These are phyloP conservation scores for Trametopsis cervina DNA, from an alignment of 768 basidiomycete species.

Conservation along the genomic window DNA sequence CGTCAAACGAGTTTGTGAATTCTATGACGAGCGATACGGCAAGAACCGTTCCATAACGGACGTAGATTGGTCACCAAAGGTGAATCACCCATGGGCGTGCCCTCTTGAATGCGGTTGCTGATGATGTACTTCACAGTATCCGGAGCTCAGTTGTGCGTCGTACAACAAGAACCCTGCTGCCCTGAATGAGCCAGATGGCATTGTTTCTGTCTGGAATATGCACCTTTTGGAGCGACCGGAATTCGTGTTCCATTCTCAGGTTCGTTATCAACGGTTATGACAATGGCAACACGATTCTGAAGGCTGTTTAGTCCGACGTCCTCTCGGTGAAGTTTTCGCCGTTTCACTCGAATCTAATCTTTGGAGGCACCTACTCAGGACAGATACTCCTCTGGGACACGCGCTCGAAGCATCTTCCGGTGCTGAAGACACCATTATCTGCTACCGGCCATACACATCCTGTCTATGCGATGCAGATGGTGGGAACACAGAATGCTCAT, in stretches of 20 bases:
- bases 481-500: constrained; percentile 98
- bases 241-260: constrained; percentile 98
- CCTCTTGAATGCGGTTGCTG: neutral
- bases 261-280: constrained; percentile 31
- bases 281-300: constrained; percentile 11
- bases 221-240: constrained; percentile 94
- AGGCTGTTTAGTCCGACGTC: constrained; percentile 75
- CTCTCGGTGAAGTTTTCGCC: constrained; percentile 96
- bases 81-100: constrained; percentile 31
- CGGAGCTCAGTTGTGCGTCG: constrained; percentile 90
- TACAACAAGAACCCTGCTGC: constrained; percentile 97
- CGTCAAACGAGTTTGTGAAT: constrained; percentile 91
- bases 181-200: constrained; percentile 92
- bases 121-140: constrained; percentile 66
- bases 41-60: constrained; percentile 95
- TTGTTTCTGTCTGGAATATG: constrained; percentile 96
- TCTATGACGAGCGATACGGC: constrained; percentile 85
- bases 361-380: constrained; percentile 98
- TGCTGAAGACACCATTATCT: constrained; percentile 93
- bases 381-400: constrained; percentile 99
- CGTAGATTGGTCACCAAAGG: constrained; percentile 97
- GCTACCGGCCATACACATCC: constrained; percentile 98
- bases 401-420: constrained; percentile 91
- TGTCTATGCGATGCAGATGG: constrained; percentile 97
- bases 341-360: constrained; percentile 94